Evolutionary conservation across 805 yeast genomes (phyloP).

Genomic region (Phaffomyces opuntiae): DNA sequence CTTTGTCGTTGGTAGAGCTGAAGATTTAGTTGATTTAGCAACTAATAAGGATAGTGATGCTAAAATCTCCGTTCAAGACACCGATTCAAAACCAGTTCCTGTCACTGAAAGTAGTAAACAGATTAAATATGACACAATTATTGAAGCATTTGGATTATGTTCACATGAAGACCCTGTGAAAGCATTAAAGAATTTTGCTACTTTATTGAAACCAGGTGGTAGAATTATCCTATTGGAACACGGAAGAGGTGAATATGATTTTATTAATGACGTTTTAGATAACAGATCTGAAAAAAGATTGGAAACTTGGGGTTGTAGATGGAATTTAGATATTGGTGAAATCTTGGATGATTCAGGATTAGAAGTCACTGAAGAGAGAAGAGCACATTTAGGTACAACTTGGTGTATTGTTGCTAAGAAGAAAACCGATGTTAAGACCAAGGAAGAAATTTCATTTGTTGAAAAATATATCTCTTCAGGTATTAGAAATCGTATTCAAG

Average conservation of each 20-base stretch:
- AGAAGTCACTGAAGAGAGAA: constrained; percentile 69
- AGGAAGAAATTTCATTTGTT: constrained; percentile 40
- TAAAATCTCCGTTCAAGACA: constrained; percentile 16
- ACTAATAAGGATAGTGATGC: constrained; percentile 18
- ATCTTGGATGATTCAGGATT: constrained; percentile 78
- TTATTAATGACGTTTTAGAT: constrained; percentile 75
- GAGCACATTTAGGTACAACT: constrained; percentile 89
- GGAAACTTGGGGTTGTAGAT: constrained; percentile 93
- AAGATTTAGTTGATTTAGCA: constrained; percentile 61
- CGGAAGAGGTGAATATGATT: constrained; percentile 78
- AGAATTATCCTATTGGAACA: constrained; percentile 84
- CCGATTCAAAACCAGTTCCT: constrained; percentile 19
- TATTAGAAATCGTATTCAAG: constrained; percentile 23
- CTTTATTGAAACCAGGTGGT: constrained; percentile 81
- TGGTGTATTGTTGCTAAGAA: constrained; percentile 76
- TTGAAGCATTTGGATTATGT: constrained; percentile 93
- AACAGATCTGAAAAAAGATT: constrained; percentile 76
- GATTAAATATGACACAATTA: constrained; percentile 80
- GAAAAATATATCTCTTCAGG: constrained; percentile 42
- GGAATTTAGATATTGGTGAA: constrained; percentile 93
- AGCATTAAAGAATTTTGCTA: constrained; percentile 68
- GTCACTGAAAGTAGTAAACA: constrained; percentile 21
- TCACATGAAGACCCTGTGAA: constrained; percentile 90
- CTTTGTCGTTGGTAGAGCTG: constrained; percentile 87
- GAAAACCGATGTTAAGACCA: constrained; percentile 54